Base-by-base conservation (phyloP, 495 filamentous ascomycete genomes). In the Pyronema domesticum region DNA sequence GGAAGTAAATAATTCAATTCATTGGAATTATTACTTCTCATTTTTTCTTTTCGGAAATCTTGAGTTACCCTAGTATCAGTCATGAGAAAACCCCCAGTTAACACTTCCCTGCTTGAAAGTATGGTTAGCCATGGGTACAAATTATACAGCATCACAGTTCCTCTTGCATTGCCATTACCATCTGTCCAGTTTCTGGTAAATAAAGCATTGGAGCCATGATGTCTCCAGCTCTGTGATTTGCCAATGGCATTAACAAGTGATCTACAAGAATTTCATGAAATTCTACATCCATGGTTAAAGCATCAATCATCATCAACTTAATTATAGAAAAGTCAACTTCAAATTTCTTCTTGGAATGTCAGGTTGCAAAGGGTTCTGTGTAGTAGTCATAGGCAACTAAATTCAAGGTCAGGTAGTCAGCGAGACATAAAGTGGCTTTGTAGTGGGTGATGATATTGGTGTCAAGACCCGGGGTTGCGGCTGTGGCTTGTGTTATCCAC, bases 171-270 rank as follows among this genome's bases (percentile, higher is more conserved):
- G 86, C 86, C 51, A 98, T 86, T 8, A 96, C 81, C 91, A 98
- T 98, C 45, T 93, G 93, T 34, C 91, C 91, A 68, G 96, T 89
- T 65, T 98, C 91, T 1, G 93, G 88, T 46, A 98, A 70, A 69
- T 91, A 96, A n/a, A 98, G 76, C 89, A 96, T 96, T 6, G 91
- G 91, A 7, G 89, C 86, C 34, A 98, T 86, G 10, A 95, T 74
- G 57, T 98, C 86, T 60, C 86, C 72, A 3, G 93, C 85, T 18
- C 89, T 74, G 15, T 83, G 80, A 63, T 98, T 98, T 56, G 89
- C 76, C 72, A 98, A 79, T 0, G 91, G 91, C 44, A 82, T 77
- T 52, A 98, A 74, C 91, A 93, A 98, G 58, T 93, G 76, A 68
- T 98, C 91, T 4, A 86, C 86, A 48, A 98, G 71, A 37, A 98